These are phyloP conservation scores for Candida peoriensis DNA, from an alignment of 805 yeast species.

Conservation along the genomic window DNA sequence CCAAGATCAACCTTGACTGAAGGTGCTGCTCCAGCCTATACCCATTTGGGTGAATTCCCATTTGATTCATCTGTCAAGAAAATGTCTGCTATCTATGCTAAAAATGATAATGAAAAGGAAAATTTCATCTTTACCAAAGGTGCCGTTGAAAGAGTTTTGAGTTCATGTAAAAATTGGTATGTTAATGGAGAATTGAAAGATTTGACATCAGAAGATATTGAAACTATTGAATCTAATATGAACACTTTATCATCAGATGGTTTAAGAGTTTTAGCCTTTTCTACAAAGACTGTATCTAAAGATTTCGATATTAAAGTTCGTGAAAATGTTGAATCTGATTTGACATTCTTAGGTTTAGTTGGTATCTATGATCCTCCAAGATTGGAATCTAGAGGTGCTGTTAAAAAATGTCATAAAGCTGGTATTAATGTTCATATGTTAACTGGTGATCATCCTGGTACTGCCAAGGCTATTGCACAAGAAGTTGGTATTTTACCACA, in stretches of 20 bases:
- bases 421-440: slow-evolving; percentile 80
- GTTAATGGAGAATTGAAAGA: slow-evolving; percentile 25
- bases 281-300: slow-evolving; percentile 35
- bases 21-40: slow-evolving; percentile 23
- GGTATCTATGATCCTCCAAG: slow-evolving; percentile 84
- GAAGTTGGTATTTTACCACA: slow-evolving; percentile 74
- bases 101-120: slow-evolving; percentile 24
- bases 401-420: slow-evolving; percentile 62
- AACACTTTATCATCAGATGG: slow-evolving; percentile 58
- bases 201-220: slow-evolving; percentile 38
- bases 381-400: slow-evolving; percentile 60
- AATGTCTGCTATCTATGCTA: slow-evolving; percentile 58
- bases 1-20: slow-evolving; percentile 41
- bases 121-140: slow-evolving; percentile 55
- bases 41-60: slow-evolving; percentile 61
- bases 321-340: slow-evolving; percentile 42
- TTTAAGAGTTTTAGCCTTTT: slow-evolving; percentile 69
- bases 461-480: slow-evolving; percentile 75
- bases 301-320: slow-evolving; percentile 32
- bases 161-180: slow-evolving; percentile 51
- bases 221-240: slow-evolving; percentile 49
- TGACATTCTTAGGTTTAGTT: slow-evolving; percentile 60
- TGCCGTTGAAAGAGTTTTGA: slow-evolving; percentile 67
- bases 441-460: slow-evolving; percentile 77
- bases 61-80: slow-evolving; percentile 71